Percentiles rank a stretch among this genome's conserved stretches.
Conservation (phyloP, 2,329 filamentous ascomycete genomes). For the Myotisia sp. region DNA sequence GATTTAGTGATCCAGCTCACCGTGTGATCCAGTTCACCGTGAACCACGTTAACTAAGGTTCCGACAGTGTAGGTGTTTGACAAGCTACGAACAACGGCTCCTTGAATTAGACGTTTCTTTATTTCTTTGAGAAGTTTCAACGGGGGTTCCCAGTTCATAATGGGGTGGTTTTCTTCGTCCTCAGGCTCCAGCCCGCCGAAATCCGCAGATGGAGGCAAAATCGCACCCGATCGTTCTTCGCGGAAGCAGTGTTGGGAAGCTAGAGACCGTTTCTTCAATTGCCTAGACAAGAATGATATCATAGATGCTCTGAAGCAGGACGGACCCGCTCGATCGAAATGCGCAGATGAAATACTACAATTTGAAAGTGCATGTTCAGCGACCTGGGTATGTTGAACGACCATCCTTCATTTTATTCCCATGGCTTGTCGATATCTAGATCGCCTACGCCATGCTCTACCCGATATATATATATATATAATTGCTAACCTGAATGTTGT, state of each 20-base stretch:
- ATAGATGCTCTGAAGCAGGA: constrained; percentile 55
- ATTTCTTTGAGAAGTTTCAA: neutral
- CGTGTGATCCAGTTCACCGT: no score
- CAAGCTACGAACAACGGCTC: neutral
- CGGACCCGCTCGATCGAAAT: constrained; percentile 43
- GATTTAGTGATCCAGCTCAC: no score
- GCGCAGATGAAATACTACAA: constrained; percentile 43
- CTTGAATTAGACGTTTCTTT: neutral
- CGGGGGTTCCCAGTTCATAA: no score
- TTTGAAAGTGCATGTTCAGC: constrained; percentile 78
- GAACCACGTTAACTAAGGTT: no score
- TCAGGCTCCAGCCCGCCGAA: constrained; percentile 29
- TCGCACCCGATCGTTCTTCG: constrained; percentile 74
- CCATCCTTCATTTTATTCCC: no score
- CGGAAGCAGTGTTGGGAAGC: constrained; percentile 78
- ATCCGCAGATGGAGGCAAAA: constrained; percentile 45
- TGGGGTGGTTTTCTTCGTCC: constrained; percentile 41
- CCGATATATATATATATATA: constrained; percentile 1
- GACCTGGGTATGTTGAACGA: constrained; percentile 85
- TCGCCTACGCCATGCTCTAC: neutral
- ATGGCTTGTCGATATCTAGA: neutral
- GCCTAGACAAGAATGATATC: constrained; percentile 69
- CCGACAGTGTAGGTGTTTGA: neutral
- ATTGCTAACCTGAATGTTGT: constrained; percentile 6
- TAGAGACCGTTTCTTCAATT: constrained; percentile 75